Percentiles rank a stretch among this genome's conserved stretches.
Conservation (phyloP, 108 stramenopile species). For the Nitzschia sp. region DNA sequence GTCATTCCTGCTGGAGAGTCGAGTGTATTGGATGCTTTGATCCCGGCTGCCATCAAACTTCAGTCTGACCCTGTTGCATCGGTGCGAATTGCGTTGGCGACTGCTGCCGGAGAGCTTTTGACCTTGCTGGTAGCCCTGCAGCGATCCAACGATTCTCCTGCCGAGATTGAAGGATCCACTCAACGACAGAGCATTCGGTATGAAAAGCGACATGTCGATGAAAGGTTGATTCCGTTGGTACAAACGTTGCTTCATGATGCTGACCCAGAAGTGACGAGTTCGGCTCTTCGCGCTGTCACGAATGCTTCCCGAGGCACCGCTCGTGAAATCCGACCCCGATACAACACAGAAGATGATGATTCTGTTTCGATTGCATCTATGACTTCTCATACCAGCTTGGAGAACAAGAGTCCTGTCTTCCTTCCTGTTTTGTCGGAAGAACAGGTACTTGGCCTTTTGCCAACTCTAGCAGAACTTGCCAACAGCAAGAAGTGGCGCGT, state of each 20-base stretch:
- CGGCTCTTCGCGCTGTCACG: slow-evolving; percentile 85
- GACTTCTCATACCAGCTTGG: slow-evolving; percentile 55
- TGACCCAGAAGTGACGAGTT: slow-evolving; percentile 85
- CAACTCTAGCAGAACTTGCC: slow-evolving; percentile 80
- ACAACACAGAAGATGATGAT: slow-evolving; percentile 60
- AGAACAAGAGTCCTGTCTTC: slow-evolving; percentile 77
- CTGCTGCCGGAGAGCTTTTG: slow-evolving; percentile 80
- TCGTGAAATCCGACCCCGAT: slow-evolving; percentile 41
- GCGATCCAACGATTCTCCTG: slow-evolving; percentile 29
- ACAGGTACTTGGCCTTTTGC: slow-evolving; percentile 79
- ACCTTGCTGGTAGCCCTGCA: slow-evolving; percentile 77
- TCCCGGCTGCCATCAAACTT: slow-evolving; percentile 76
- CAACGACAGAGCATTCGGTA: slow-evolving; percentile 30
- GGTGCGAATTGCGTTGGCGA: slow-evolving; percentile 77
- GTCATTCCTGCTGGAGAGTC: slow-evolving; percentile 51
- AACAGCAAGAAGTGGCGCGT: slow-evolving; percentile 88
- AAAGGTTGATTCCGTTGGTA: slow-evolving; percentile 79
- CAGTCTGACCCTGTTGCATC: slow-evolving; percentile 67
- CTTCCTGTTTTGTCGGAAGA: slow-evolving; percentile 79
- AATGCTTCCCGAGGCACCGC: slow-evolving; percentile 78
- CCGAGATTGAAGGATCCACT: slow-evolving; percentile 25
- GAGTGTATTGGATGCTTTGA: slow-evolving; percentile 71
- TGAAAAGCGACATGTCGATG: slow-evolving; percentile 82
- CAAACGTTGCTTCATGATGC: slow-evolving; percentile 81
- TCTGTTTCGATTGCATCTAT: slow-evolving; percentile 65